phyloP scores from a whole-genome alignment of 73 alveolate species.

The Paramecium caudatum region DNA sequence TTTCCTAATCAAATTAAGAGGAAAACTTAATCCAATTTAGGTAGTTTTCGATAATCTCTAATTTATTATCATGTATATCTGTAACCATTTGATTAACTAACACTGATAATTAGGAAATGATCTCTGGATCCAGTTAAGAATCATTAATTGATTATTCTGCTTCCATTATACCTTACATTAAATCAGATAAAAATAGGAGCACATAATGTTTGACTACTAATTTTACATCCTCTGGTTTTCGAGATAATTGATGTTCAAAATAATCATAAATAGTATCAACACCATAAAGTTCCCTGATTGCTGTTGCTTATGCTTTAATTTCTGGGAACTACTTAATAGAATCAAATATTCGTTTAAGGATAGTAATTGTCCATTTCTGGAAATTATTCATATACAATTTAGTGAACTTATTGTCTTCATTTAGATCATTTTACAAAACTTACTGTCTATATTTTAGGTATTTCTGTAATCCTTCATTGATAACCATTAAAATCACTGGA shows the following conservation, averaged over 20 bases:
- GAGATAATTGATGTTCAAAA: slow-evolving; percentile 19
- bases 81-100: not conserved
- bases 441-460: slow-evolving; percentile 17
- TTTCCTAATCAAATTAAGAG: not conserved
- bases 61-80: slow-evolving; percentile 62
- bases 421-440: not conserved
- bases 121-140: not conserved
- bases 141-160: slow-evolving; percentile 12
- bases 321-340: slow-evolving; percentile 44
- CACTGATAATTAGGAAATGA: not conserved
- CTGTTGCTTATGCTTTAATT: slow-evolving; percentile 13
- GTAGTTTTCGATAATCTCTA: slow-evolving; percentile 50
- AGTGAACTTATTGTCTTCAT: slow-evolving; percentile 43
- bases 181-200: slow-evolving; percentile 22
- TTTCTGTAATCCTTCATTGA: slow-evolving; percentile 59
- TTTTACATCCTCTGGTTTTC: slow-evolving; percentile 53
- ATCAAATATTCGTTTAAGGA: slow-evolving; percentile 43
- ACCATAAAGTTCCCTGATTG: not conserved
- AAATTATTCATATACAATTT: slow-evolving; percentile 5
- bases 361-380: slow-evolving; percentile 54
- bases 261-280: slow-evolving; percentile 55
- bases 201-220: slow-evolving; percentile 28
- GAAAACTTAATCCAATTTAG: slow-evolving; percentile 11
- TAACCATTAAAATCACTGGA: slow-evolving; percentile 5
- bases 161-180: slow-evolving; percentile 39